A percentile compares a stretch with the other conserved stretches of the same genome.
phyloP scores from a whole-genome alignment of 768 basidiomycete genomes.

The Exidia glandulosa region DNA sequence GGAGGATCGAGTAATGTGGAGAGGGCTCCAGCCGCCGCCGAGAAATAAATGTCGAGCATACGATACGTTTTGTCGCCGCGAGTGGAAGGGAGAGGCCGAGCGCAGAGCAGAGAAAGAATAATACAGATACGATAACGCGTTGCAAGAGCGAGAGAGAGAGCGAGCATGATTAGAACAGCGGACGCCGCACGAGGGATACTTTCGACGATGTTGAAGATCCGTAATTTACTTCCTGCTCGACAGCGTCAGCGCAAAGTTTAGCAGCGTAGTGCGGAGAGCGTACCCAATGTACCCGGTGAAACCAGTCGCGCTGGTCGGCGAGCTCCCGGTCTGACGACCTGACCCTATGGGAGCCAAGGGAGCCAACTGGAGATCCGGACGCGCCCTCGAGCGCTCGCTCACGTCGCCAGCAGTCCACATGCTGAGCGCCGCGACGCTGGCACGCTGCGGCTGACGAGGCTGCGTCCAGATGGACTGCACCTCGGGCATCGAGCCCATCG shows the following conservation, averaged over 20 bases:
- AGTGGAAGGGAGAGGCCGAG: no score
- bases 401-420: not conserved
- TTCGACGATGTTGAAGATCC: not conserved
- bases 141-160: not conserved
- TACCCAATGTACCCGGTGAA: not conserved
- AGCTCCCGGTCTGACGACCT: not conserved
- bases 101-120: no score
- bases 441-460: not conserved
- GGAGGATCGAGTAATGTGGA: no score
- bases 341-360: not conserved
- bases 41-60: no score
- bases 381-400: not conserved
- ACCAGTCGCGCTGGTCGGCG: not conserved
- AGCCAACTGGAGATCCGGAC: not conserved
- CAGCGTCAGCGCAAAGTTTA: not conserved
- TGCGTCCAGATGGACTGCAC: not conserved
- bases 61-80: no score
- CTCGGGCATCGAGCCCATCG: not conserved
- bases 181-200: not conserved
- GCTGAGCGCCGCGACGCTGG: not conserved
- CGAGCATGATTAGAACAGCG: not conserved
- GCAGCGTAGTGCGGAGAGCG: not conserved
- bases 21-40: no score
- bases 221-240: not conserved
- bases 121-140: not conserved